Percentiles rank a stretch among this genome's conserved stretches.
phyloP scores from a whole-genome alignment of 2,329 filamentous ascomycete genomes.

The Diaporthe helianthi region DNA sequence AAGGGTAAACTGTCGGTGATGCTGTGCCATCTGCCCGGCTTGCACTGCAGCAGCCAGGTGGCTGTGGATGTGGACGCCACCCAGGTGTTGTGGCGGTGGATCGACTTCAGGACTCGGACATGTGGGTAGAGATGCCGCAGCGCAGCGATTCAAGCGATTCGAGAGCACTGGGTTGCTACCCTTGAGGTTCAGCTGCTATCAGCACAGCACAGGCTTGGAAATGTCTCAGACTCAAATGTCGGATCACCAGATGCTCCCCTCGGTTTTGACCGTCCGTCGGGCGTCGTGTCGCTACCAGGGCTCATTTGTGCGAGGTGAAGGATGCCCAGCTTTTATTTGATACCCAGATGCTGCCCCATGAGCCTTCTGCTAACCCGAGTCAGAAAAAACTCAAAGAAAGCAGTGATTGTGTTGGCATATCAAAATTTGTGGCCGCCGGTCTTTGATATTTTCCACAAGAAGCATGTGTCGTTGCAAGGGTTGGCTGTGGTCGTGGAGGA shows the following conservation, averaged over 20 bases:
- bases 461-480: too few species aligned
- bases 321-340: too few species aligned
- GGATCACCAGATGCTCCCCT: neutral
- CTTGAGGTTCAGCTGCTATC: neutral
- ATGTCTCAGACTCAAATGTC: neutral
- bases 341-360: too few species aligned
- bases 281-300: neutral
- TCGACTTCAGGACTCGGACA: neutral
- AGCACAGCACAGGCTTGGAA: neutral
- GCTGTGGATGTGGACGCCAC: neutral
- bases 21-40: neutral
- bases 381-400: too few species aligned
- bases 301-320: neutral
- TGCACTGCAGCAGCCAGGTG: slow-evolving; percentile 3
- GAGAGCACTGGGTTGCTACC: neutral
- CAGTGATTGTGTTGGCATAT: neutral
- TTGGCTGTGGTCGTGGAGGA: neutral
- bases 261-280: neutral
- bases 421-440: neutral
- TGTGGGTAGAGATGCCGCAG: neutral
- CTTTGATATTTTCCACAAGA: neutral
- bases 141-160: too few species aligned
- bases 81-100: neutral
- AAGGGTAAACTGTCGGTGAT: neutral
- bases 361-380: too few species aligned